Evolutionary conservation across 352 stramenopile species (phyloP).

Genomic region (Globisporangium nodosum): DNA sequence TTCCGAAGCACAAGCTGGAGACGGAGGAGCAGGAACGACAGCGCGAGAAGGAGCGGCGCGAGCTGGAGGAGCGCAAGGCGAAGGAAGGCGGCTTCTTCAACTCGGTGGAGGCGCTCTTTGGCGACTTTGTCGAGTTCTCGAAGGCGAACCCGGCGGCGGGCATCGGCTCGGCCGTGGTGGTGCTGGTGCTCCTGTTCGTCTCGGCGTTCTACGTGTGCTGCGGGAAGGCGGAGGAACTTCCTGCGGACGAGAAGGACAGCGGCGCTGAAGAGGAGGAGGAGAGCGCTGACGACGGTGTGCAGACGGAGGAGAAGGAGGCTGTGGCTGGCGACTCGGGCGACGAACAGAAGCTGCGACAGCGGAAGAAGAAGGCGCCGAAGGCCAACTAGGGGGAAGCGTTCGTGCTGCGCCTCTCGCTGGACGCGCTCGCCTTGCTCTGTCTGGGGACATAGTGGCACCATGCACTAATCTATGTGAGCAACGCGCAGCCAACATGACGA

Average conservation of each 20-base stretch:
- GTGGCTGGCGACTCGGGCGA: constrained; percentile 10
- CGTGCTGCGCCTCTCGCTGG: neutral
- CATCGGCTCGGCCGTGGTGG: constrained; percentile 35
- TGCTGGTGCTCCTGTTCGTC: constrained; percentile 36
- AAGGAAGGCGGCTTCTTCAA: constrained; percentile 47
- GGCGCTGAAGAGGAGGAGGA: constrained; percentile 26
- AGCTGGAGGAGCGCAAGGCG: constrained; percentile 28
- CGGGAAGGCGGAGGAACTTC: constrained; percentile 31
- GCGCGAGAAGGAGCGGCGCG: constrained; percentile 33
- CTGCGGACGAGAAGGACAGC: constrained; percentile 19
- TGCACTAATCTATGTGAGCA: neutral
- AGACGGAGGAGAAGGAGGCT: constrained; percentile 20
- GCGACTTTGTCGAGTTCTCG: constrained; percentile 42
- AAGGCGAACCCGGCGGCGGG: constrained; percentile 52
- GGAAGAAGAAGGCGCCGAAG: constrained; percentile 74
- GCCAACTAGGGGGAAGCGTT: constrained; percentile 38
- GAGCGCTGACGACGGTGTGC: constrained; percentile 21
- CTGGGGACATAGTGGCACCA: neutral
- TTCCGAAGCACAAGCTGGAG: constrained; percentile 68
- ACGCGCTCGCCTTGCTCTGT: neutral
- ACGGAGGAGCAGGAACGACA: constrained; percentile 43
- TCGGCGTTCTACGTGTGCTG: constrained; percentile 60
- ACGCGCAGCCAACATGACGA: neutral
- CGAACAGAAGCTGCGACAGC: constrained; percentile 58
- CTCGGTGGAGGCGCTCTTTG: constrained; percentile 31